Percentiles rank a stretch among this genome's conserved stretches.
Conservation (phyloP, 2,329 filamentous ascomycete genomes). For the Tolypocladium guangdongense region DNA sequence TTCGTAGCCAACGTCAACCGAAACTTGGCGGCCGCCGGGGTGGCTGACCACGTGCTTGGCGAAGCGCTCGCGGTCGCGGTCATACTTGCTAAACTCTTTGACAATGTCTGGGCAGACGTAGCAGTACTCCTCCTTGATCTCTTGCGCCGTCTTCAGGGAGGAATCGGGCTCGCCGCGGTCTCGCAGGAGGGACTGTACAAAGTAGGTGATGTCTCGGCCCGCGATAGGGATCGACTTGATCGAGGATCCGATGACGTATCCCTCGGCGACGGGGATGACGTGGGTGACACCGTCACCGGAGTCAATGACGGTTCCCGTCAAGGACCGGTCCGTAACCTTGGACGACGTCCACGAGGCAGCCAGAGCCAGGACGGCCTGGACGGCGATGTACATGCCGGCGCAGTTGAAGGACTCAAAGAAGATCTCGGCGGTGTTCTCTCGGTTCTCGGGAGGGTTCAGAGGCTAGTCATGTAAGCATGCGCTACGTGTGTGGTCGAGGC, state of each 20-base stretch:
- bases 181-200: slow-evolving; percentile 90
- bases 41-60: slow-evolving; percentile 80
- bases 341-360: slow-evolving; percentile 98
- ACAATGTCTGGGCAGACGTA: slow-evolving; percentile 98
- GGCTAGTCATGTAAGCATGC: slow-evolving; percentile 43
- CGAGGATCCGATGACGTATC: slow-evolving; percentile 96
- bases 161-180: slow-evolving; percentile 96
- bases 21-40: slow-evolving; percentile 73
- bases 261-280: slow-evolving; percentile 96
- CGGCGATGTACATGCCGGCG: slow-evolving; percentile 95
- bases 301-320: slow-evolving; percentile 96
- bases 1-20: slow-evolving; percentile 92
- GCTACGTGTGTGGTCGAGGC: neutral
- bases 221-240: slow-evolving; percentile 99
- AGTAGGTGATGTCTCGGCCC: slow-evolving; percentile 96
- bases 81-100: slow-evolving; percentile 93
- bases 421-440: slow-evolving; percentile 97
- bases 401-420: slow-evolving; percentile 99
- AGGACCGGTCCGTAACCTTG: slow-evolving; percentile 89
- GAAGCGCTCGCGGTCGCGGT: slow-evolving; percentile 85
- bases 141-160: slow-evolving; percentile 91
- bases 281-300: slow-evolving; percentile 98
- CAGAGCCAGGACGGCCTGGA: slow-evolving; percentile 91
- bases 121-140: slow-evolving; percentile 98
- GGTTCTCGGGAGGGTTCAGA: slow-evolving; percentile 95